phyloP scores from a whole-genome alignment of 1,284 basidiomycete genomes.

The Moesziomyces sp. region DNA sequence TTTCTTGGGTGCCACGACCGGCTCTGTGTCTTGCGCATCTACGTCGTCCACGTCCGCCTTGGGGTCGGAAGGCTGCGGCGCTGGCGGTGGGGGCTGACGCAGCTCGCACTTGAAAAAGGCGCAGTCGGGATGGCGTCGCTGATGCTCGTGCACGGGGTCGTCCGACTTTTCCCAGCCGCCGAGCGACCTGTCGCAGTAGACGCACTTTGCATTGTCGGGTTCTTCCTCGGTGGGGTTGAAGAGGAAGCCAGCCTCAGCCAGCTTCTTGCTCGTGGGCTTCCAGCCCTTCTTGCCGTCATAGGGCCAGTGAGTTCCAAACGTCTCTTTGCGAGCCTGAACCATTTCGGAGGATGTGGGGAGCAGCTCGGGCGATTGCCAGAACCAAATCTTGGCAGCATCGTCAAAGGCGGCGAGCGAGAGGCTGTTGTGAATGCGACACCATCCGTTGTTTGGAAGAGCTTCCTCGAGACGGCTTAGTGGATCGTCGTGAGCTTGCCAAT shows the following conservation, averaged over 20 bases:
- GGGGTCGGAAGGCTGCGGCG: slow-evolving; percentile 2
- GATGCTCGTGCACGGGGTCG: slow-evolving; percentile 65
- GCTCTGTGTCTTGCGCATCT: slow-evolving; percentile 3
- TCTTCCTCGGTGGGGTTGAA: slow-evolving; percentile 60
- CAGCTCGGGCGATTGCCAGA: slow-evolving; percentile 41
- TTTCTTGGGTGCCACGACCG: slow-evolving; percentile 6
- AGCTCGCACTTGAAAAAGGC: slow-evolving; percentile 63
- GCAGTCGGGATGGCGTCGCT: slow-evolving; percentile 59
- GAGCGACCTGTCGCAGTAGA: slow-evolving; percentile 62
- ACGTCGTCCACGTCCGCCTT: slow-evolving; percentile 3
- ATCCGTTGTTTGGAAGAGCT: slow-evolving; percentile 42
- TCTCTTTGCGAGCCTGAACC: slow-evolving; percentile 57
- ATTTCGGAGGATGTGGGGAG: slow-evolving; percentile 59
- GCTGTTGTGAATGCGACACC: slow-evolving; percentile 49
- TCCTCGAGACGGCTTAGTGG: slow-evolving; percentile 45
- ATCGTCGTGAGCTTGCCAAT: slow-evolving; percentile 57
- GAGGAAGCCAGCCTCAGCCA: slow-evolving; percentile 66
- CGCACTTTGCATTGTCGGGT: slow-evolving; percentile 63
- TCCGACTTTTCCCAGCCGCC: slow-evolving; percentile 67
- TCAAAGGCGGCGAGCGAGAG: slow-evolving; percentile 24
- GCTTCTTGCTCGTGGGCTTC: slow-evolving; percentile 66
- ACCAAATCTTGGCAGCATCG: slow-evolving; percentile 28
- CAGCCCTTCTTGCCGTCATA: slow-evolving; percentile 66
- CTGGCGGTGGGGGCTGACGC: slow-evolving; percentile 4
- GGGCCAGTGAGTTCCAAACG: slow-evolving; percentile 63